Percentiles rank a stretch among this genome's conserved stretches.
Conservation (phyloP, 2,329 filamentous ascomycete species). For the Fusarium nematophilum region DNA sequence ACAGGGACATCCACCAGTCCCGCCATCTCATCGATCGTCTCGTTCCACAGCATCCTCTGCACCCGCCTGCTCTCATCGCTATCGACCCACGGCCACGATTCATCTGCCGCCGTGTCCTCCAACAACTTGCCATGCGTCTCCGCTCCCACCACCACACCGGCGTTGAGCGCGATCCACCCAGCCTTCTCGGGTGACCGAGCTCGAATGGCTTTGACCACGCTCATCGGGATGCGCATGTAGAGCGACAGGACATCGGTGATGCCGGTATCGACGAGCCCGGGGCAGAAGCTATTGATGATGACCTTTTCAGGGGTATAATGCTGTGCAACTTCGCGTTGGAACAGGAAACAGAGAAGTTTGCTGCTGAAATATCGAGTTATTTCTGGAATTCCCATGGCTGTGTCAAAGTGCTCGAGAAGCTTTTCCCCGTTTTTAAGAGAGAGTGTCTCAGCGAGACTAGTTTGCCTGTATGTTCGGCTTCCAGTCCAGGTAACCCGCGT, state of each 20-base stretch:
- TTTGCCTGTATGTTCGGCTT: too few species aligned
- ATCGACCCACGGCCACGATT: too few species aligned
- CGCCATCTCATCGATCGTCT: neutral
- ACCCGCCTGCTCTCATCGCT: neutral
- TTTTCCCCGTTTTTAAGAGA: too few species aligned
- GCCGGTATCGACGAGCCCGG: conserved; percentile 18
- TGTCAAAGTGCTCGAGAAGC: too few species aligned
- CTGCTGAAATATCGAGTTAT: too few species aligned
- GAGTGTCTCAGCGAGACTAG: too few species aligned
- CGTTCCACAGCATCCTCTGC: conserved; percentile 2
- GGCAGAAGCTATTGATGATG: too few species aligned
- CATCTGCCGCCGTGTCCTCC: too few species aligned
- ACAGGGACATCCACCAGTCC: neutral
- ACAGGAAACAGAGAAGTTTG: too few species aligned
- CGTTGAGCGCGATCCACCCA: conserved; percentile 32
- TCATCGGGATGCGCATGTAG: conserved; percentile 20
- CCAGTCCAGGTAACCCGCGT: too few species aligned
- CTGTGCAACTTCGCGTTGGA: conserved; percentile 28
- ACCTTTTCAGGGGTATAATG: conserved; percentile 18
- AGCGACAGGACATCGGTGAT: conserved; percentile 22
- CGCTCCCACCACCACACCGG: conserved; percentile 15
- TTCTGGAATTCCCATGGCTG: too few species aligned
- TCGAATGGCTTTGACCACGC: neutral
- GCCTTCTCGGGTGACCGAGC: conserved; percentile 24
- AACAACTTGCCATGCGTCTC: conserved; percentile 31